Evolutionary conservation across 2,329 filamentous ascomycete species (phyloP), one percentile per base, ranked within the genome.

Genomic region (Epicoccum sorghinum): DNA sequence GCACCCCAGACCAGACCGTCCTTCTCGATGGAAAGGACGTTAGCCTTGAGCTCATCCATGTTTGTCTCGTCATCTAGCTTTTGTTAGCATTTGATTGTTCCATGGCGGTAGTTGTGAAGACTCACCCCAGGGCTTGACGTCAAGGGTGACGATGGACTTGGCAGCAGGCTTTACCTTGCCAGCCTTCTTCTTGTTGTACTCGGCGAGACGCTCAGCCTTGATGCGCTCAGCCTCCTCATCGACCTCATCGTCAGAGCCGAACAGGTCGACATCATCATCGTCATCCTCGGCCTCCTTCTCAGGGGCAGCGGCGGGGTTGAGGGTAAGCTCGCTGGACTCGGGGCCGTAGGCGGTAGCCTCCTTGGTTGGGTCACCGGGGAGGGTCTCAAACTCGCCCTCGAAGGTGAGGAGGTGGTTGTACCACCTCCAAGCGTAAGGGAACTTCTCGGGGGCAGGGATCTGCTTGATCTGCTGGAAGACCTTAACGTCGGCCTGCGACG

Each of bases 101-200:
- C 7, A 25, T 6, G 36, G 47, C 24, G 30, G 29, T 4, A 12
- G 35, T 9, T 2, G 7, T 18, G 1, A 18, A 1, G 5, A 59
- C 90, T 68, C 89, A 96, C 93, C 95, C 93, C 95, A 98, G 73
- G 95, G 95, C 87, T 99, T 99, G 67, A 99, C 90, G 72, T 98
- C 93, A 67, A 99, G 72, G 65, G 92, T 98, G 73, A 98, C 92
- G 60, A 98, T 83, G 57, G 93, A 98, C 87, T 99, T 99, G 77
- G 95, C 95, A 60, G 88, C 88, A 67, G 87, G 84, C 91, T 98
- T 97, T 65, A 83, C 81, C 87, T 96, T 96, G 78, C 84, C 85
- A 67, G 89, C 91, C 89, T 97, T 97, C 90, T 98, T 98, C 84
- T 91, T 90, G 78, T 86, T 89, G 87, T 97, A 97, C 78, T 93